phyloP scores from a whole-genome alignment of 139 green algal species.

The Coccomyxa sp. region DNA sequence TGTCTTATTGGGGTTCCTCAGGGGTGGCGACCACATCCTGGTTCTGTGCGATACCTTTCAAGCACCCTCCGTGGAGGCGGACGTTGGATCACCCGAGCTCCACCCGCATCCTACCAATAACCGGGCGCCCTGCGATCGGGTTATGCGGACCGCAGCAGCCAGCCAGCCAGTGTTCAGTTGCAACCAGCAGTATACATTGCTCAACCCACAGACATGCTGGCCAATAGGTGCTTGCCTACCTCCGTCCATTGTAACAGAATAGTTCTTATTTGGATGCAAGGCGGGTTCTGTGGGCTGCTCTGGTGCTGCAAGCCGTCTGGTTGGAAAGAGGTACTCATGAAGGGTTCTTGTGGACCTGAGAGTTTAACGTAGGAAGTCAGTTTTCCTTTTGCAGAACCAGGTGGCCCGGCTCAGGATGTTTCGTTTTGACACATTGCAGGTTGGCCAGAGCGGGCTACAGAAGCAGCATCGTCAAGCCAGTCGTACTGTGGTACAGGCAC shows the following conservation, averaged over 20 bases:
- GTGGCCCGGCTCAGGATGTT: too few species aligned
- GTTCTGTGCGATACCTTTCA: slow-evolving; percentile 70
- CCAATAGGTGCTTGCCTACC: slow-evolving; percentile 5
- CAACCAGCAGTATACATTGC: slow-evolving; percentile 71
- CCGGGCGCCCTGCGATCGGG: slow-evolving; percentile 30
- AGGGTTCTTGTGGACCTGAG: neutral
- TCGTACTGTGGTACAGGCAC: slow-evolving; percentile 36
- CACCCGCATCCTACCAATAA: slow-evolving; percentile 53
- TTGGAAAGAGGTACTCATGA: neutral
- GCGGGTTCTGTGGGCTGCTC: neutral
- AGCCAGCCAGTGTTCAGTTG: slow-evolving; percentile 44
- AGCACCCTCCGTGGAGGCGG: slow-evolving; percentile 13
- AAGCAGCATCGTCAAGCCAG: neutral
- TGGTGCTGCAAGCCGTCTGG: neutral
- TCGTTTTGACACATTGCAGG: slow-evolving; percentile 1
- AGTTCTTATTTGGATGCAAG: neutral
- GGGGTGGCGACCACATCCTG: slow-evolving; percentile 60
- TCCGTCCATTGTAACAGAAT: too few species aligned
- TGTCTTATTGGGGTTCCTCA: slow-evolving; percentile 21
- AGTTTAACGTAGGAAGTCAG: neutral
- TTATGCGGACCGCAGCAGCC: slow-evolving; percentile 22
- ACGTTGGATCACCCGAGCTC: neutral
- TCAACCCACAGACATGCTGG: slow-evolving; percentile 33
- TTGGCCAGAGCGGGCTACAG: slow-evolving; percentile 21
- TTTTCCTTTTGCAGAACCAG: neutral